These are phyloP conservation scores for Prunus padus DNA, from an alignment of 306 rosid genomes.

Conservation along the genomic window DNA sequence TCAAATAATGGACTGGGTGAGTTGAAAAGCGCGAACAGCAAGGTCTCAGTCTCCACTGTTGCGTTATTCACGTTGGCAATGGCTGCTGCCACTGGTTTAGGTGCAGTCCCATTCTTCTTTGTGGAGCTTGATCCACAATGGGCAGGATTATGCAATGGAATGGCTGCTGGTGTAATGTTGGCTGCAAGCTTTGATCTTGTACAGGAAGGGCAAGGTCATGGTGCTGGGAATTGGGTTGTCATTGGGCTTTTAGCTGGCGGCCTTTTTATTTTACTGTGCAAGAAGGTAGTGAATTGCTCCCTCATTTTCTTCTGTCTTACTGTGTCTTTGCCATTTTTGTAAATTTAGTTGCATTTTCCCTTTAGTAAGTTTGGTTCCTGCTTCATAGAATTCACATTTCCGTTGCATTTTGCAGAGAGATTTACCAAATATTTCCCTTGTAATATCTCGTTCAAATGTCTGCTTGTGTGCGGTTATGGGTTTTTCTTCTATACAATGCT, in stretches of 20 bases:
- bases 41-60: conserved; percentile 88
- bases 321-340: conserved; percentile 7
- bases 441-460: neutral
- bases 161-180: conserved; percentile 99
- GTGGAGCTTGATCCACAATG: conserved; percentile 97
- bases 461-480: neutral
- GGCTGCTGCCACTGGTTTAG: conserved; percentile 99
- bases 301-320: neutral
- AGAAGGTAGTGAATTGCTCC: conserved; percentile 53
- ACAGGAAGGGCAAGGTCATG: conserved; percentile 89
- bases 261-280: conserved; percentile 87
- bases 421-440: neutral
- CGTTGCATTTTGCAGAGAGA: conserved; percentile 14
- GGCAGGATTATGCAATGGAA: conserved; percentile 98
- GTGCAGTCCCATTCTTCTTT: conserved; percentile 98
- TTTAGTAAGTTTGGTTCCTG: neutral
- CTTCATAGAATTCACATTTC: neutral
- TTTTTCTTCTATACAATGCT: conserved; percentile 10
- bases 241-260: conserved; percentile 87
- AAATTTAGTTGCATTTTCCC: conserved; percentile 8
- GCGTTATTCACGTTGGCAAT: conserved; percentile 89
- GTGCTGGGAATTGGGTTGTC: conserved; percentile 92
- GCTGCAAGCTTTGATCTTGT: conserved; percentile 96
- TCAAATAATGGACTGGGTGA: conserved; percentile 40
- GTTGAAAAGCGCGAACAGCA: conserved; percentile 56